Evolutionary conservation across 306 rosid genomes (phyloP), one percentile per base, ranked within the genome.

Genomic region (Albizia julibrissin): DNA sequence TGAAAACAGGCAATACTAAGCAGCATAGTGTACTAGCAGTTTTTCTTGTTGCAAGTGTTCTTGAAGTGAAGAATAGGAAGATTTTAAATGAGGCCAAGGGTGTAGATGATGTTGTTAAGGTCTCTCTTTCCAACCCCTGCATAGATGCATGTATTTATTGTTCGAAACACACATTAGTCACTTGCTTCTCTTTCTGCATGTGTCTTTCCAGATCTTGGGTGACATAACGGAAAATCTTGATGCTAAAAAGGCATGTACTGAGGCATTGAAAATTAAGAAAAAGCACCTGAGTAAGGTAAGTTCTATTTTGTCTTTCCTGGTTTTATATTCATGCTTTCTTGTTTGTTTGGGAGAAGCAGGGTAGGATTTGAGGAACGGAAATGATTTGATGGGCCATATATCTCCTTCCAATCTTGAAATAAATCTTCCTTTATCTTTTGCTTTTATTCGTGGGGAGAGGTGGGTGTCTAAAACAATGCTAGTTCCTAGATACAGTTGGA

Each of bases 21-120:
- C 82, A 80, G 68, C 87, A 74, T 76, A 78, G 82, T 80, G 89
- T 91, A 29, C 89, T 95, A 27, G 87, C 99, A 21, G 88, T 95
- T 83, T 95, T 91, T 77, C 93, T 95, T 76, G 97, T 93, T 88
- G 99, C 99, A 43, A 91, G 97, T 87, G 92, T 95, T 68, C 94
- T 95, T 67, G 97, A 93, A 87, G 79, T 89, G 39, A 93, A 91
- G 86, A 89, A 95, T 40, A 91, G 91, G 87, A 90, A 85, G 75
- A 91, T 95, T 83, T 81, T 93, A 44, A 89, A 78, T 74, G 94
- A 95, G 84, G 99, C 99, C 58, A 91, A 89, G 90, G 99, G 99
- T 54, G 89, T 95, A 39, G 99, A 95, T 50, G 99, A 95, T 79
- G 97, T 95, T 81, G 98, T 93, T 70, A 49, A 82, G 93, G 98